Percentiles rank a stretch among this genome's conserved stretches.
Evolutionary conservation across 768 basidiomycete genomes (phyloP).

Genomic region (Lactarius quietus): DNA sequence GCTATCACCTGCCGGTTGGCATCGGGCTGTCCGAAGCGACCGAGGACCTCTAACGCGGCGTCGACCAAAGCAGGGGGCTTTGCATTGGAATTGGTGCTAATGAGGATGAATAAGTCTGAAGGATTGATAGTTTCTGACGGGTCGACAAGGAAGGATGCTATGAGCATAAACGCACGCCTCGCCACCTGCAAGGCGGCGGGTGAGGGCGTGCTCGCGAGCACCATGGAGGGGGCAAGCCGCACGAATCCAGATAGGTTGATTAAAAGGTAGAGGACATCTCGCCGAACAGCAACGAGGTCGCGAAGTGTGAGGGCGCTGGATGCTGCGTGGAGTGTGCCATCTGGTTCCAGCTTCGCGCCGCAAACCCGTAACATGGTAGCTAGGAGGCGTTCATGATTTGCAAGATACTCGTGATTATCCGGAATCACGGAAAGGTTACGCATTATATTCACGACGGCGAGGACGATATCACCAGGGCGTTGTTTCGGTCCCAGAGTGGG

Average conservation of each 20-base stretch:
- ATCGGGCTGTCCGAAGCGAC: constrained; percentile 74
- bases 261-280: constrained; percentile 71
- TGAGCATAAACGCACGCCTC: constrained; percentile 56
- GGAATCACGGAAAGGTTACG: constrained; percentile 77
- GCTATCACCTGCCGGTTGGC: constrained; percentile 72
- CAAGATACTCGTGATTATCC: constrained; percentile 68
- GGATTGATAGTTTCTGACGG: constrained; percentile 63
- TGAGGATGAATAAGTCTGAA: constrained; percentile 51
- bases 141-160: constrained; percentile 75
- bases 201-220: constrained; percentile 39
- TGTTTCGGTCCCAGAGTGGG: constrained; percentile 51
- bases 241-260: constrained; percentile 55
- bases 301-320: constrained; percentile 62
- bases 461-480: constrained; percentile 63
- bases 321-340: constrained; percentile 35
- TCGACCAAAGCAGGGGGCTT: constrained; percentile 64
- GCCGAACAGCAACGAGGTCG: constrained; percentile 70
- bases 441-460: constrained; percentile 72
- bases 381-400: constrained; percentile 59
- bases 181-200: constrained; percentile 43
- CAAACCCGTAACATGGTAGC: constrained; percentile 70
- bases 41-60: constrained; percentile 79
- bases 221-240: constrained; percentile 41
- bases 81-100: constrained; percentile 40
- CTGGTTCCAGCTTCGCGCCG: constrained; percentile 32